Evolutionary conservation across 495 filamentous ascomycete species (phyloP), one percentile per base, ranked within the genome.

Genomic region (Astrothelium subdiscretum): DNA sequence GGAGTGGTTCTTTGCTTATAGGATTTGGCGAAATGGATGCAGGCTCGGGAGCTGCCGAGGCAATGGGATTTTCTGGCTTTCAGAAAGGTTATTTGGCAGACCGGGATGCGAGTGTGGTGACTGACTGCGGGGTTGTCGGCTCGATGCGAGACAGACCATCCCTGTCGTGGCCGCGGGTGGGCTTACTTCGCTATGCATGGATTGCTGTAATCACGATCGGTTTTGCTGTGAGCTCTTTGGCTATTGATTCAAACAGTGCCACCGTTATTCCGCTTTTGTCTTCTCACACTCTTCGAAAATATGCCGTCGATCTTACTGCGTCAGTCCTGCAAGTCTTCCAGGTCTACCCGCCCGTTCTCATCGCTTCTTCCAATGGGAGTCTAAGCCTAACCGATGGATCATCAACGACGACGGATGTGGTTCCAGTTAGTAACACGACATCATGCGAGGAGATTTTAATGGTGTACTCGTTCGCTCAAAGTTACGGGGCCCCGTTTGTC

Each of bases 401-500:
- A n/a, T 60, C 66, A 5, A 62, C 62, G 22, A 60, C 63, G 12
- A 62, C 59, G 2, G 57, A 60, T 27, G 62, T 59, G 12, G 62
- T 59, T 18, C 44, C 69, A 44, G 67, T 58, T 24, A 29, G 57
- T 60, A 54, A 48, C 15, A 44, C 61, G 20, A 57, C 66, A 59
- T 63, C 65, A 31, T 70, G 65, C 48, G 59, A 68, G 32, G 63
- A 67, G 38, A 68, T 83, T 32, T 72, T 95, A 42, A 90, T 95
- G 82, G 71, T 83, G 5, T 81, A 91, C 73, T 77, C 78, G 2
- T 96, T 95, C 75, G 89, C 78, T 1, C 85, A 73, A 63, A 92
- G 87, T 66, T 96, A 96, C 68, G 86, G 85, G 13, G 69, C 80
- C 13, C 91, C 91, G 0, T 96, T 88, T 65, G 80, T 92, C 66